These are phyloP conservation scores for Microcera coccophila DNA, from an alignment of 2,329 filamentous ascomycete genomes.

Conservation along the genomic window DNA sequence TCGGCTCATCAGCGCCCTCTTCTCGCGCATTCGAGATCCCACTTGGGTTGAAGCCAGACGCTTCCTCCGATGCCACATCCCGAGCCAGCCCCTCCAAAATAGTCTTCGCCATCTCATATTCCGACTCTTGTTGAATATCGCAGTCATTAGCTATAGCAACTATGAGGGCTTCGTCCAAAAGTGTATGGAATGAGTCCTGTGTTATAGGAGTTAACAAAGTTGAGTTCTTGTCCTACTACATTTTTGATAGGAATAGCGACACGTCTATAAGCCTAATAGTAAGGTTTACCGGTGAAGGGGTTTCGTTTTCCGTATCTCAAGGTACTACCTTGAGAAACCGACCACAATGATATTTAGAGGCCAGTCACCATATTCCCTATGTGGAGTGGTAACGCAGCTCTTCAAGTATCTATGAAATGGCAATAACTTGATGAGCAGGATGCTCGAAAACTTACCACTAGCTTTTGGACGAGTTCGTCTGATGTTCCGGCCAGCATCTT, in stretches of 20 bases:
- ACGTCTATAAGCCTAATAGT: too few relatives aligned
- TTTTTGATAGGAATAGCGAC: too few relatives aligned
- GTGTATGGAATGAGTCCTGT: slow-evolving; percentile 67
- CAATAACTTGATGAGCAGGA: too few relatives aligned
- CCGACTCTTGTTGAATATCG: slow-evolving; percentile 52
- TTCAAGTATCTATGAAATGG: too few relatives aligned
- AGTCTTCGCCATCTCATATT: slow-evolving; percentile 52
- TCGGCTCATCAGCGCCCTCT: slow-evolving; percentile 17
- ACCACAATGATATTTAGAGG: too few relatives aligned
- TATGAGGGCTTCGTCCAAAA: slow-evolving; percentile 74
- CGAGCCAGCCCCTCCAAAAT: slow-evolving; percentile 63
- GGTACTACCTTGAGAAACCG: too few relatives aligned
- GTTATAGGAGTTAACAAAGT: too few relatives aligned
- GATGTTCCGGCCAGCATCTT: slow-evolving; percentile 23
- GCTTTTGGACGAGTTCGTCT: slow-evolving; percentile 23
- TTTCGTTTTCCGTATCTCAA: too few relatives aligned
- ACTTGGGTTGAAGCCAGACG: slow-evolving; percentile 73
- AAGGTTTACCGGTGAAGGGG: too few relatives aligned
- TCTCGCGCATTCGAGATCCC: slow-evolving; percentile 53
- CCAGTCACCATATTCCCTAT: too few relatives aligned
- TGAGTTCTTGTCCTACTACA: too few relatives aligned
- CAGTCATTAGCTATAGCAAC: slow-evolving; percentile 73
- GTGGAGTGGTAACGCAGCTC: too few relatives aligned
- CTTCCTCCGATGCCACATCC: slow-evolving; percentile 63
- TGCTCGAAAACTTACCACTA: slow-evolving; percentile 35